Base-by-base conservation (phyloP, 192 early-diverging fungal species). In the Cladochytrium replicatum region DNA sequence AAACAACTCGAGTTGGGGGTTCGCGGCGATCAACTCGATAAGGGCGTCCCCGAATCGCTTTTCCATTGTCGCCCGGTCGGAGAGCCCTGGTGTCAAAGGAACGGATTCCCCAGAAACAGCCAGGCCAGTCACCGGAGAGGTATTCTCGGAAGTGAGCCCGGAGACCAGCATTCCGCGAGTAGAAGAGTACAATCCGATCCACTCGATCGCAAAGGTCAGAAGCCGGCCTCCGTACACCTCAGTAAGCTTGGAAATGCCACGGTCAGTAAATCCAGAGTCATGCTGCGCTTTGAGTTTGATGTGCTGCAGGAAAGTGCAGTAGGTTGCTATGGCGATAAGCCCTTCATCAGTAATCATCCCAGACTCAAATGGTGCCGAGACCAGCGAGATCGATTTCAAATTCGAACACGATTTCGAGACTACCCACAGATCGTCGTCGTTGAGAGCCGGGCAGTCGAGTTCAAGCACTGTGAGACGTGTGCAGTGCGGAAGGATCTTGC, bases 121-220 rank as follows among this genome's bases (percentile, higher is more conserved):
- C n/a, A n/a, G n/a, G n/a, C n/a, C n/a, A n/a, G n/a, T n/a, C n/a
- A n/a, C n/a, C n/a, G n/a, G n/a, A n/a, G n/a, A n/a, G n/a, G n/a
- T n/a, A n/a, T n/a, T n/a, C n/a, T n/a, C n/a, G n/a, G n/a, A n/a
- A n/a, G n/a, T n/a, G n/a, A n/a, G n/a, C n/a, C n/a, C n/a, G n/a
- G n/a, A n/a, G n/a, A n/a, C n/a, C n/a, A n/a, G n/a, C n/a, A n/a
- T n/a, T n/a, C n/a, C n/a, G n/a, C n/a, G n/a, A n/a, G n/a, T n/a
- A n/a, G n/a, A n/a, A n/a, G n/a, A n/a, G n/a, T n/a, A n/a, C n/a
- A 29, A 17, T 29, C 50, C 50, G 3, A 15, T 30, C 54, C 54
- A 56, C 42, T 56, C 54, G 4, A 56, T 34, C 4, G 45, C 54
- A 48, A 56, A 56, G 6, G 46, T 39, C 42, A 48, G 28, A 4